These are phyloP conservation scores for Evansstolkia leycettana DNA, from an alignment of 495 filamentous ascomycete species.

Conservation along the genomic window DNA sequence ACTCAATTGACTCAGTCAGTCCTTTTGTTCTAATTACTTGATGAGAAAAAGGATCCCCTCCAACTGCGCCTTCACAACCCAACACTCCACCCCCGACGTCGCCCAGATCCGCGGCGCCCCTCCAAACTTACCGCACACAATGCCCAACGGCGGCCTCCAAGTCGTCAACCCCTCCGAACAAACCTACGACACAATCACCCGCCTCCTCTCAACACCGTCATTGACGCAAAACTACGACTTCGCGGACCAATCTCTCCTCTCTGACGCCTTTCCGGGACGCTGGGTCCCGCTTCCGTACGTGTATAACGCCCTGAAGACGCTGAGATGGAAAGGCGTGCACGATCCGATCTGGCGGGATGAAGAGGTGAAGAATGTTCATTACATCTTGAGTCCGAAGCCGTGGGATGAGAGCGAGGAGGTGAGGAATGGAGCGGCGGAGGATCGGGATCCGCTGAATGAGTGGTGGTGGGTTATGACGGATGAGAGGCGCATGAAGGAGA, in stretches of 20 bases:
- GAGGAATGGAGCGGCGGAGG: slow-evolving; percentile 14
- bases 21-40: background rate
- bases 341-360: slow-evolving; percentile 54
- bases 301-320: slow-evolving; percentile 64
- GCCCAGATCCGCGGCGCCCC: slow-evolving; percentile 40
- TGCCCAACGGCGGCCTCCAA: slow-evolving; percentile 56
- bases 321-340: slow-evolving; percentile 51
- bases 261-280: slow-evolving; percentile 42
- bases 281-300: slow-evolving; percentile 57
- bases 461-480: slow-evolving; percentile 48
- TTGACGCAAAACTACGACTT: slow-evolving; percentile 43
- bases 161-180: slow-evolving; percentile 47
- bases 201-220: slow-evolving; percentile 14
- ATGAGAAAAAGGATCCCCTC: slow-evolving; percentile 34
- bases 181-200: slow-evolving; percentile 38
- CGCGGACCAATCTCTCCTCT: slow-evolving; percentile 56
- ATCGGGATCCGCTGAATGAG: slow-evolving; percentile 33
- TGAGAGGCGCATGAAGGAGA: slow-evolving; percentile 35
- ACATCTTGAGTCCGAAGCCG: slow-evolving; percentile 57
- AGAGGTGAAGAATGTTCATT: slow-evolving; percentile 58
- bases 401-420: slow-evolving; percentile 45
- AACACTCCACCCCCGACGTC: slow-evolving; percentile 37
- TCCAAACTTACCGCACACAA: slow-evolving; percentile 36
- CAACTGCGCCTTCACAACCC: slow-evolving; percentile 59
- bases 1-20: background rate